Percentiles rank a stretch among this genome's conserved stretches.
Conservation (phyloP, 345 rosid species). For the Brassica napus region Da-Ae NC_063448.1:27148501-27149000, state of each 20-base stretch:
- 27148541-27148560: conserved; percentile 40
- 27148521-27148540: conserved; percentile 38
- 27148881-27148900: conserved; percentile 69
- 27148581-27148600: conserved; percentile 50
- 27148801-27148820: conserved; percentile 56
- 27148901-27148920: conserved; percentile 59
- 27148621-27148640: conserved; percentile 67
- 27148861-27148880: conserved; percentile 74
- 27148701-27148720: background rate
- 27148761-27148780: conserved; percentile 72
- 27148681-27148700: background rate
- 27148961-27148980: conserved; percentile 74
- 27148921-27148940: conserved; percentile 61
- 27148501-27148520: conserved; percentile 36
- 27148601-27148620: conserved; percentile 56
- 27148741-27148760: conserved; percentile 1
- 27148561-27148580: conserved; percentile 30
- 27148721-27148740: background rate
- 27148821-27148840: conserved; percentile 74
- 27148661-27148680: background rate
- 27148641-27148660: background rate
- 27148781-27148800: conserved; percentile 72
- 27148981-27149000: conserved; percentile 72
- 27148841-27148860: conserved; percentile 71
- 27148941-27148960: conserved; percentile 79